A percentile compares a stretch with the other conserved stretches of the same genome.
phyloP scores from a whole-genome alignment of 2,329 filamentous ascomycete species.

The Dactylellina cionopaga region DNA sequence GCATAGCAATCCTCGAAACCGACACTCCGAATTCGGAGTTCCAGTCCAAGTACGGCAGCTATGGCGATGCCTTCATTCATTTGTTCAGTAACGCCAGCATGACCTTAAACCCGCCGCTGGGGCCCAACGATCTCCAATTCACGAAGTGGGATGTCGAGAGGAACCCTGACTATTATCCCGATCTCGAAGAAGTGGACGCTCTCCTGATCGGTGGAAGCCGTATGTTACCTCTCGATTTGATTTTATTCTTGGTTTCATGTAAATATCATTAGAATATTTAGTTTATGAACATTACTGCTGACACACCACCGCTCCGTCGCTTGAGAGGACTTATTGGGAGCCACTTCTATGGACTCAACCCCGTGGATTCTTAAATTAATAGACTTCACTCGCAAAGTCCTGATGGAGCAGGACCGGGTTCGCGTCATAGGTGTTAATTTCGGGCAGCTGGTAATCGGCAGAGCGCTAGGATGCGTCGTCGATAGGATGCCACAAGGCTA shows the following conservation, averaged over 20 bases:
- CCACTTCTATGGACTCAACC: slow-evolving; percentile 75
- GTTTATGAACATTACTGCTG: slow-evolving; percentile 2
- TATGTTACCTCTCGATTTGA: slow-evolving; percentile 59
- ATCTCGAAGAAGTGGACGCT: slow-evolving; percentile 79
- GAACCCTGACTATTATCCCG: slow-evolving; percentile 74
- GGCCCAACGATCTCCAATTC: slow-evolving; percentile 62
- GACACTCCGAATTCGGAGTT: slow-evolving; percentile 77
- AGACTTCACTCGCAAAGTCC: slow-evolving; percentile 69
- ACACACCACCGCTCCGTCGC: slow-evolving; percentile 12
- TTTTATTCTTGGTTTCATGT: slow-evolving; percentile 1
- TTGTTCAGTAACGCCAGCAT: slow-evolving; percentile 69
- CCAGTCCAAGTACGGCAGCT: slow-evolving; percentile 73
- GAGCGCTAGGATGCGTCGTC: slow-evolving; percentile 75
- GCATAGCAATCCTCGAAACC: slow-evolving; percentile 87
- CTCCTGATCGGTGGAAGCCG: slow-evolving; percentile 80
- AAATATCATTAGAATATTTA: background rate
- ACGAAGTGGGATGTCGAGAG: slow-evolving; percentile 75
- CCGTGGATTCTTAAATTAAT: slow-evolving; percentile 81
- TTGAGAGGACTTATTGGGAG: slow-evolving; percentile 26
- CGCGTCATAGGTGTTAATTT: slow-evolving; percentile 85
- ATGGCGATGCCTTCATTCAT: slow-evolving; percentile 75
- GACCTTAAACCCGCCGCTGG: slow-evolving; percentile 63
- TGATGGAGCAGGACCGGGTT: slow-evolving; percentile 71
- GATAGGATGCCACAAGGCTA: slow-evolving; percentile 76
- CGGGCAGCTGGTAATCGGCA: slow-evolving; percentile 83